Conservation (phyloP, 768 basidiomycete species). For the Psilocybe cyanescens region DNA sequence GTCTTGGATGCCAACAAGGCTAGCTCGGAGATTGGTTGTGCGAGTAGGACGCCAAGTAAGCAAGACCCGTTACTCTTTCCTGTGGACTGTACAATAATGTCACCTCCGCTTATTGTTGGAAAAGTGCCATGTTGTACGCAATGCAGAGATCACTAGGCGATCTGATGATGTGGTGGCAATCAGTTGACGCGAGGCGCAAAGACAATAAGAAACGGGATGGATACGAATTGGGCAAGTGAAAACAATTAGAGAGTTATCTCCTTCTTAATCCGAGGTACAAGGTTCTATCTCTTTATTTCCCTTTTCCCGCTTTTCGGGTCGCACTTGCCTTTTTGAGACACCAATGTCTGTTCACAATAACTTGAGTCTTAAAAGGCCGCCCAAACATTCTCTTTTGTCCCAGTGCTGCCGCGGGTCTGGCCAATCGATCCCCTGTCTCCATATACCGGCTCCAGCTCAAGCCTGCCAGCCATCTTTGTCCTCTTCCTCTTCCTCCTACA, state of each 20-base stretch:
- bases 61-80: too few species aligned
- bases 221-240: conserved; percentile 28
- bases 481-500: conserved; percentile 8
- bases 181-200: conserved; percentile 27
- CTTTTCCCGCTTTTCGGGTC: conserved; percentile 7
- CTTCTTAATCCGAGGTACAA: conserved; percentile 8
- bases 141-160: neutral
- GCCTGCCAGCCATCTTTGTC: conserved; percentile 27
- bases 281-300: neutral
- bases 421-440: conserved; percentile 30
- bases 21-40: too few species aligned
- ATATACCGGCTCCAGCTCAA: conserved; percentile 29
- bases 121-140: neutral
- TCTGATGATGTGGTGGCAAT: conserved; percentile 17
- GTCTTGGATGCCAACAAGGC: too few species aligned
- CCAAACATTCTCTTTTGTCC: conserved; percentile 29
- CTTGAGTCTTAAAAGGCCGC: conserved; percentile 29
- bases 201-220: conserved; percentile 42
- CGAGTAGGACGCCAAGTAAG: too few species aligned
- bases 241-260: conserved; percentile 39
- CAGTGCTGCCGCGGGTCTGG: conserved; percentile 46
- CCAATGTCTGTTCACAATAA: neutral
- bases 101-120: neutral
- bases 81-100: neutral
- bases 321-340: neutral